Evolutionary conservation across 352 stramenopile species (phyloP), one percentile per base, ranked within the genome.

Genomic region (Pythium oligandrum): DNA sequence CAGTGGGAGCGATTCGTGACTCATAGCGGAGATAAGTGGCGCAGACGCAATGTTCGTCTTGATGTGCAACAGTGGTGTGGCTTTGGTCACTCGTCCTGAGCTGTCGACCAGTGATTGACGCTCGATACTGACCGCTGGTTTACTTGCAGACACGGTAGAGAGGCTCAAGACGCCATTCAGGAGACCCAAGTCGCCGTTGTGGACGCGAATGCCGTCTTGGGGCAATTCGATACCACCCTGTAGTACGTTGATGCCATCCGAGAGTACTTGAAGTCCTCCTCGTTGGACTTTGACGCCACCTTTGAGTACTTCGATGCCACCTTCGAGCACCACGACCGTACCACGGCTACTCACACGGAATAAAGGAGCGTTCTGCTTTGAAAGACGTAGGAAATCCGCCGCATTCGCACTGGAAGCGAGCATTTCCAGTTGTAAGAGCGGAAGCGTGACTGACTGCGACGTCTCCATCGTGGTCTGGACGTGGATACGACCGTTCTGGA

Each of bases 211-310:
- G 38, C 59, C 62, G 32, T 59, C 53, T 34, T 40, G 40, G 3
- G 6, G 10, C 9, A 66, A 33, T 6, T 61, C 54, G 6, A 66
- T 11, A 2, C 59, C 59, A 6, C 59, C 59, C 32, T 62, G 53
- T 8, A 62, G 35, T 10, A 90, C 57, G 1, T 68, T 68, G 30
- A 87, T 59, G 3, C 77, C 79, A 9, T 83, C 77, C 12, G 70
- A 69, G 40, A 86, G 69, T 32, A 90, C 75, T 35, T 86, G 65
- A 4, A 89, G 48, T 2, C 78, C 78, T 4, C 78, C 78, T 6
- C 71, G 64, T 39, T 86, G 65, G 6, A 89, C 66, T 34, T 69
- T 69, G n/a, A 88, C 26, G 17, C 76, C 78, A 17, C 78, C 78
- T 9, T 73, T 68, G 11, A 86, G 54, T 12, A 89, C 68, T 26